phyloP scores from a whole-genome alignment of 106 monocot species.

The Allium cepa region DNA sequence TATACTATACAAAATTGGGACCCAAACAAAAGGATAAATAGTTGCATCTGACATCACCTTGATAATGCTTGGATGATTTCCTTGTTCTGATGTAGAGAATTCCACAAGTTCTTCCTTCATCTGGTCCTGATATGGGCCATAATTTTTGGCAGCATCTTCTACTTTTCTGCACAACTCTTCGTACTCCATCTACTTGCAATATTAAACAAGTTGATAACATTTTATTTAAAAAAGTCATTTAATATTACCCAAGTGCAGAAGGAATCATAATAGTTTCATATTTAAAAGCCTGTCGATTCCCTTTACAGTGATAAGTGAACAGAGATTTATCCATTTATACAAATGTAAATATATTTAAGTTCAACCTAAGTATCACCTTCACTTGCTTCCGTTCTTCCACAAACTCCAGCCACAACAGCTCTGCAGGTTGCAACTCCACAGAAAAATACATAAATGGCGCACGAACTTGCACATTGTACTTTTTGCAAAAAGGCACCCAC shows the following conservation, averaged over 20 bases:
- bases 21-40: background rate
- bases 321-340: too few relatives aligned
- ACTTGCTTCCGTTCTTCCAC: conserved; percentile 17
- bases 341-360: too few relatives aligned
- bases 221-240: too few relatives aligned
- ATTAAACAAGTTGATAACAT: background rate
- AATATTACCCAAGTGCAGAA: too few relatives aligned
- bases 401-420: conserved; percentile 8
- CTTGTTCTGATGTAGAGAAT: conserved; percentile 14
- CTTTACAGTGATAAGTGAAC: too few relatives aligned
- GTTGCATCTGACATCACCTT: conserved; percentile 9
- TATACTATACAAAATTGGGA: too few relatives aligned
- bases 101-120: conserved; percentile 9
- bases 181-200: conserved; percentile 16
- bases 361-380: conserved; percentile 15
- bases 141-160: conserved; percentile 4
- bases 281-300: too few relatives aligned
- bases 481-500: conserved; percentile 73
- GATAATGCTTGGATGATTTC: conserved; percentile 31
- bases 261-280: too few relatives aligned
- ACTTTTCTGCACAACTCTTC: conserved; percentile 14
- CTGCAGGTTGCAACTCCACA: background rate
- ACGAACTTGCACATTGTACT: conserved; percentile 26
- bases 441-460: conserved; percentile 54
- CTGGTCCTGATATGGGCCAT: background rate